Conservation (phyloP, 2,329 filamentous ascomycete genomes). For the Nannizziopsis arthrosporioides region DNA sequence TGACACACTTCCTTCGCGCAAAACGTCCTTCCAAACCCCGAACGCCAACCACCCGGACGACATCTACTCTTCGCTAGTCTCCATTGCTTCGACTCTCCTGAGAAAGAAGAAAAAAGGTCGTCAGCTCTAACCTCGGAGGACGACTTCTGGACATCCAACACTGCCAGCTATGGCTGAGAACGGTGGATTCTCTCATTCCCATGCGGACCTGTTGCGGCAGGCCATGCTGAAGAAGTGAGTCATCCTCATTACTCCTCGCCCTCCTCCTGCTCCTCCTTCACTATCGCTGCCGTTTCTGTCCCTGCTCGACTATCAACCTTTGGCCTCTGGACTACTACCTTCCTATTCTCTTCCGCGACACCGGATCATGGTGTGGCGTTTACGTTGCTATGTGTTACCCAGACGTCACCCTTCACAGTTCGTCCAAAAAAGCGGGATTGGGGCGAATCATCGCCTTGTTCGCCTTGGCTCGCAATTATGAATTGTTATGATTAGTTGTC, state of each 20-base stretch:
- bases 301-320: too few species aligned
- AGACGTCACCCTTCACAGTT: neutral
- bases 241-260: neutral
- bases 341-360: neutral
- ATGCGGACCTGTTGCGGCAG: constrained; percentile 48
- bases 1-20: neutral
- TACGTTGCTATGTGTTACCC: constrained; percentile 3
- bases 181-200: constrained; percentile 39
- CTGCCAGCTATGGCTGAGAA: constrained; percentile 31
- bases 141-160: constrained; percentile 27
- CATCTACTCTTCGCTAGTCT: too few species aligned
- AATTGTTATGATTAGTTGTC: constrained; percentile 5
- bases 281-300: neutral
- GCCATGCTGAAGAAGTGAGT: constrained; percentile 49
- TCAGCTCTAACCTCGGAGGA: constrained; percentile 2
- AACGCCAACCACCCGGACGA: too few species aligned
- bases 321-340: too few species aligned
- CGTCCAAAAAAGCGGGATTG: neutral
- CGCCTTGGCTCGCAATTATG: neutral
- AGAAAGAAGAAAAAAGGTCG: neutral
- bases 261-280: neutral
- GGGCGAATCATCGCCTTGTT: constrained; percentile 3
- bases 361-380: neutral
- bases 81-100: neutral
- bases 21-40: neutral